Conservation (phyloP, 75 land plant species). For the Ceratopteris richardii region DNA sequence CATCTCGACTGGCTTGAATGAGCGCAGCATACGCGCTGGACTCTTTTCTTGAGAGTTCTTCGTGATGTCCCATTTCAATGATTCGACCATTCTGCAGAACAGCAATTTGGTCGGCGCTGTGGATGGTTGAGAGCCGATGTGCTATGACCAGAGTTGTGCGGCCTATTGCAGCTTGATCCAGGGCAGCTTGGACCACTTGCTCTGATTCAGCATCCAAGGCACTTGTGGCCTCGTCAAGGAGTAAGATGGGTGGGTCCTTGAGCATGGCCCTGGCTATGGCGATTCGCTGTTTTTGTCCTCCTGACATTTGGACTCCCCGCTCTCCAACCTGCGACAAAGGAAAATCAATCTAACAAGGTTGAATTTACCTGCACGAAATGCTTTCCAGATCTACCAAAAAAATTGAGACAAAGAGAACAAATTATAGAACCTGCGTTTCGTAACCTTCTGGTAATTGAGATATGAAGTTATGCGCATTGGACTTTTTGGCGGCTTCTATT, state of each 20-base stretch:
- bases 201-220: slow-evolving; percentile 65
- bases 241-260: slow-evolving; percentile 32
- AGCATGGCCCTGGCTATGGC: too few relatives aligned
- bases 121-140: slow-evolving; percentile 63
- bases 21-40: background rate
- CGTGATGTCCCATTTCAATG: slow-evolving; percentile 19
- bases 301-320: slow-evolving; percentile 47
- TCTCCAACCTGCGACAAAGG: slow-evolving; percentile 39
- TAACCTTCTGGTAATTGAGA: slow-evolving; percentile 52
- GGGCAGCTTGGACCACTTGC: slow-evolving; percentile 47
- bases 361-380: background rate
- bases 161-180: slow-evolving; percentile 58
- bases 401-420: slow-evolving; percentile 4
- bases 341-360: slow-evolving; percentile 3
- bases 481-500: slow-evolving; percentile 47
- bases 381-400: background rate
- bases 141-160: slow-evolving; percentile 69
- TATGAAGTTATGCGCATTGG: slow-evolving; percentile 72
- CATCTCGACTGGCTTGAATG: background rate
- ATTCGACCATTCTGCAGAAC: slow-evolving; percentile 43
- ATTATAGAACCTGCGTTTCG: slow-evolving; percentile 34
- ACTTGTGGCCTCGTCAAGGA: slow-evolving; percentile 70
- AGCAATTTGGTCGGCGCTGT: slow-evolving; percentile 55
- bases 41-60: slow-evolving; percentile 6
- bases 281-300: slow-evolving; percentile 52